phyloP scores from a whole-genome alignment of 495 filamentous ascomycete genomes.

The Podospora bellae-mahoneyi region DNA sequence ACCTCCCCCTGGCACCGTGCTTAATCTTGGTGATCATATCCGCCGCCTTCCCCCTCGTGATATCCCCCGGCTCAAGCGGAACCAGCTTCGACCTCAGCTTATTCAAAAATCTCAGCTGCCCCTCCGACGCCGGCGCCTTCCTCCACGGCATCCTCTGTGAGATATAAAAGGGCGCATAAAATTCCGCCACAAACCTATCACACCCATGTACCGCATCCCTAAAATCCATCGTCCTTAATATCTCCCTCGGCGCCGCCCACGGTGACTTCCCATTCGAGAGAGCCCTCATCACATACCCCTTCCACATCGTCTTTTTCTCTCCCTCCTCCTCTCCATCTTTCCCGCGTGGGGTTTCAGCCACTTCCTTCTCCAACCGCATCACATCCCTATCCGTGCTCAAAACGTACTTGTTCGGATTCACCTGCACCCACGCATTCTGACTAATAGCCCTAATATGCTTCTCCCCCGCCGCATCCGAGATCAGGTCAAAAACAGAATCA shows the following conservation, averaged over 20 bases:
- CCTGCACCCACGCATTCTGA: slow-evolving; percentile 72
- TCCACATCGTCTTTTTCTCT: slow-evolving; percentile 22
- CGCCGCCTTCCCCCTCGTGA: slow-evolving; percentile 77
- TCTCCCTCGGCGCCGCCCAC: slow-evolving; percentile 60
- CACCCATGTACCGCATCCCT: slow-evolving; percentile 73
- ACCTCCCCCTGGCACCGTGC: slow-evolving; percentile 73
- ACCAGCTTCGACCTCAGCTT: slow-evolving; percentile 54
- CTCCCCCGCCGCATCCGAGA: slow-evolving; percentile 76
- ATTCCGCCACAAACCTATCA: slow-evolving; percentile 69
- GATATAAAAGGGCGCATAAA: slow-evolving; percentile 60
- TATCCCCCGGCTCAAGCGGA: slow-evolving; percentile 48
- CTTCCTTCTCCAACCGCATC: slow-evolving; percentile 58
- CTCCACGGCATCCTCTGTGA: slow-evolving; percentile 63
- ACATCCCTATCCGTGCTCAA: slow-evolving; percentile 58
- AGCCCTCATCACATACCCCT: slow-evolving; percentile 38
- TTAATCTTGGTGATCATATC: slow-evolving; percentile 94
- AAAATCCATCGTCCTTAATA: slow-evolving; percentile 60
- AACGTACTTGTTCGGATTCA: slow-evolving; percentile 61
- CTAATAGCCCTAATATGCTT: slow-evolving; percentile 74
- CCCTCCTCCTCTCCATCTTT: slow-evolving; percentile 23
- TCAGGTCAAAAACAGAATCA: slow-evolving; percentile 79
- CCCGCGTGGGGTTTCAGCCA: not conserved
- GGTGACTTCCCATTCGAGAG: slow-evolving; percentile 47
- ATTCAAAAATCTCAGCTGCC: slow-evolving; percentile 72
- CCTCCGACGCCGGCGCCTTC: slow-evolving; percentile 56